Base-by-base conservation (phyloP, 2,329 filamentous ascomycete genomes). In the Neonectria magnoliae region DNA sequence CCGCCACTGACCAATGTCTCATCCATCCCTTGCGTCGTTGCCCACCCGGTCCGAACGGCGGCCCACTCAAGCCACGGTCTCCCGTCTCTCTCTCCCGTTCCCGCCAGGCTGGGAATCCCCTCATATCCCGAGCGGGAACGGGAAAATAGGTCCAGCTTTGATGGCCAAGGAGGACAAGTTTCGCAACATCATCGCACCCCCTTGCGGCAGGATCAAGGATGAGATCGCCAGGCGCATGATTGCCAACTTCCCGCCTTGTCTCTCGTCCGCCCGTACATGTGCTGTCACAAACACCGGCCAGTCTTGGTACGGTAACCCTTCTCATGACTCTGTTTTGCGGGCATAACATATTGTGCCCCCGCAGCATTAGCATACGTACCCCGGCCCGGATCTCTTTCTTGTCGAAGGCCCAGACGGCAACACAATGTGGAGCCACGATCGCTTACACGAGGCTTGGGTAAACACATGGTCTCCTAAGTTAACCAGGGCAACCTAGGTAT, bases 271-370 rank as follows among this genome's bases (percentile, higher is more conserved):
- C 4, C 14, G 22, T n/a, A 22, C 33, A 14, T 61, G n/a, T 56
- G 44, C 51, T 10, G 44, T 61, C 22, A 27, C 31, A 11, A 33
- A 33, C 31, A 51, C 48, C n/a, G 50, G 51, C 27, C 33, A 33
- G 16, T 61, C 42, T 31, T 61, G 44, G 44, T 61, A 33, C 25
- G 33, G n/a, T 22, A 42, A 25, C 10, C 58, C 25, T 10, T 55
- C 41, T 27, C 41, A 50, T 29, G 27, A 53, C 7, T 36, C 27
- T 6, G 53, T 45, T 18, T 10, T 60, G 5, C 41, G 55, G n/a
- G 38, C 50, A 2, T 60, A n/a, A 14, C n/a, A 60, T 8, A 55
- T 60, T 27, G 29, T 38, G 2, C 5, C 36, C 2, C 36, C 13
- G 36, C 36, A 38, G 36, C 36, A 38, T 38, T 38, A 38, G 14